These are phyloP conservation scores for Physcia stellaris DNA, from an alignment of 495 filamentous ascomycete species.

Conservation along the genomic window DNA sequence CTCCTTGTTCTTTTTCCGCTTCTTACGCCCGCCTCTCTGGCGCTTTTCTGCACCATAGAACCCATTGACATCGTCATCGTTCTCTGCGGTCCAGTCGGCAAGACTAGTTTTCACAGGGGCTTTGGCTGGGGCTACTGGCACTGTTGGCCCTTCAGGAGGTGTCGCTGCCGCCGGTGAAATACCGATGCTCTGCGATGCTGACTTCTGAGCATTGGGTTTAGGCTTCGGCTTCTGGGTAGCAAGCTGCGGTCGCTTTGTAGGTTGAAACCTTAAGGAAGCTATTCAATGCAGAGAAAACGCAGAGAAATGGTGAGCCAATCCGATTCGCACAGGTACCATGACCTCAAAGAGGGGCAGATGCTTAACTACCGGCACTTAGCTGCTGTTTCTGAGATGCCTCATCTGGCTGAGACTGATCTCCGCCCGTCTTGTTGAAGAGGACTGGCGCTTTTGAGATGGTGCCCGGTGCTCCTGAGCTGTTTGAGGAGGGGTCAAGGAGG, in stretches of 20 bases:
- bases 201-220: constrained; percentile 34
- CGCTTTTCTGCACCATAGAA: constrained; percentile 51
- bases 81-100: constrained; percentile 69
- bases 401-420: constrained; percentile 34
- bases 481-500: constrained; percentile 40
- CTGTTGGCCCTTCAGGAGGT: neutral
- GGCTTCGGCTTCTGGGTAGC: constrained; percentile 56
- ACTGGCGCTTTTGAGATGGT: constrained; percentile 69
- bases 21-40: constrained; percentile 70
- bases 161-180: neutral
- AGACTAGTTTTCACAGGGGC: constrained; percentile 45
- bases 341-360: constrained; percentile 18
- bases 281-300: constrained; percentile 20
- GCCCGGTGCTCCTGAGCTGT: constrained; percentile 32
- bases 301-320: constrained; percentile 36
- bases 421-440: constrained; percentile 48
- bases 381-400: constrained; percentile 53
- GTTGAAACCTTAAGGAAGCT: constrained; percentile 80
- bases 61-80: constrained; percentile 57
- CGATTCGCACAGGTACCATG: constrained; percentile 15
- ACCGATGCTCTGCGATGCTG: constrained; percentile 10
- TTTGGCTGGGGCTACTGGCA: constrained; percentile 3
- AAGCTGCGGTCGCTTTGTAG: constrained; percentile 62
- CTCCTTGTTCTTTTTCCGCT: constrained; percentile 69
- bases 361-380: constrained; percentile 61